Conservation (phyloP, 1,284 basidiomycete species). For the Ceratobasidium sp. region DNA sequence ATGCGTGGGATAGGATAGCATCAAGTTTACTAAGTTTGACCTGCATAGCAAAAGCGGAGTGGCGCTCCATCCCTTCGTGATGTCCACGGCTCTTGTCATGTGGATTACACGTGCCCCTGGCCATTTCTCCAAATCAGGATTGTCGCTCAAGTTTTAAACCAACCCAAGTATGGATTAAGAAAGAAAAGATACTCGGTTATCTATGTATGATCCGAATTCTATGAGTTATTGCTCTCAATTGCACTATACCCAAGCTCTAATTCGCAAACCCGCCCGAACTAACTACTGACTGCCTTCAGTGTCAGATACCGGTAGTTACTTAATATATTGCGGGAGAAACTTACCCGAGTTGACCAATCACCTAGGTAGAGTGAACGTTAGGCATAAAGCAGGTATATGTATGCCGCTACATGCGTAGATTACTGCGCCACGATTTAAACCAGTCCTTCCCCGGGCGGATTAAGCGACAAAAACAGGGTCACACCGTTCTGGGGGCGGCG, state of each 20-base stretch:
- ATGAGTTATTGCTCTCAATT: background rate
- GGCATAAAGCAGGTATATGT: background rate
- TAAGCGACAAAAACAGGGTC: background rate
- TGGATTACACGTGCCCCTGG: conserved; percentile 7
- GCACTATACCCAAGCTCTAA: background rate
- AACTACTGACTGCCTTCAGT: background rate
- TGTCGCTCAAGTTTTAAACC: background rate
- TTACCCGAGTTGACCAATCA: background rate
- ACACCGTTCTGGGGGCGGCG: background rate
- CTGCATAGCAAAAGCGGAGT: background rate
- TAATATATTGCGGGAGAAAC: too few species aligned
- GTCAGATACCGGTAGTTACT: background rate
- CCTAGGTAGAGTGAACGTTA: background rate
- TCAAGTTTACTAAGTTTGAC: background rate
- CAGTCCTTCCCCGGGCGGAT: background rate
- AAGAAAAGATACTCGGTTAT: background rate
- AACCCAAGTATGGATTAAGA: too few species aligned
- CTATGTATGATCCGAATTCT: background rate
- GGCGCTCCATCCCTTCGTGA: background rate
- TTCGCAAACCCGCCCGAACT: background rate
- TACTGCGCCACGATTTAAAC: background rate
- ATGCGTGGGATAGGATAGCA: background rate
- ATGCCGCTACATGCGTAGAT: background rate
- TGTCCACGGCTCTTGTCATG: background rate
- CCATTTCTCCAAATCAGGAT: background rate